Evolutionary conservation across 495 filamentous ascomycete species (phyloP), one percentile per base, ranked within the genome.

Genomic region (Lepraria neglecta): DNA sequence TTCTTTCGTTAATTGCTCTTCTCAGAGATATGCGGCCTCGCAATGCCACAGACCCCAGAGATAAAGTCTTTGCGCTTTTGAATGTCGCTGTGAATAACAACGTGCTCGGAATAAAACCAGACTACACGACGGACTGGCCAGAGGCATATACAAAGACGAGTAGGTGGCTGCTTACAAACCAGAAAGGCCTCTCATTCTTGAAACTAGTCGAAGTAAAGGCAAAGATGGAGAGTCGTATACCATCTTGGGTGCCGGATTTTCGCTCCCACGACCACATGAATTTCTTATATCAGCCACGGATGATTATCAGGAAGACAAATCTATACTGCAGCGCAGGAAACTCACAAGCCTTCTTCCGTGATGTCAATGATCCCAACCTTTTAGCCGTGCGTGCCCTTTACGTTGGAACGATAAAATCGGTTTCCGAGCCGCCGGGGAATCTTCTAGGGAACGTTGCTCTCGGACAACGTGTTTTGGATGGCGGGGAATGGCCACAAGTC

Each of bases 31-130:
- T 47, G 19, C 62, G 58, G 15, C 24, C 11, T 15, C 44, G 38
- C 14, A 33, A 64, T 6, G 24, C 27, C 45, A 64, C 42, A 17
- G 59, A 64, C 21, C 62, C 62, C 11, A 45, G 45, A 14, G 62
- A 64, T 51, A 64, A 61, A 33, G 58, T 62, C 40, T 64, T 53
- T 56, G 62, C 59, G 17, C 30, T 56, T 17, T 46, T 54, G 3
- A 48, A 48, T 19, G 21, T 64, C 31, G 59, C 58, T 33, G 2
- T 40, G 14, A 30, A 55, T 33, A 28, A 38, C 19, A 31, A n/a
- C 28, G 24, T 24, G 38, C n/a, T 5, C 7, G 19, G 3, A 6
- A 45, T 64, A 17, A 11, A 28, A 11, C 62, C 59, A 30, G 62
- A 64, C 24, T 64, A 51, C 24, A 28, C 47, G 24, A 51, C 27